Evolutionary conservation across 164 flowering plant species (phyloP).

Genomic region (Chimonanthus salicifolius): DNA sequence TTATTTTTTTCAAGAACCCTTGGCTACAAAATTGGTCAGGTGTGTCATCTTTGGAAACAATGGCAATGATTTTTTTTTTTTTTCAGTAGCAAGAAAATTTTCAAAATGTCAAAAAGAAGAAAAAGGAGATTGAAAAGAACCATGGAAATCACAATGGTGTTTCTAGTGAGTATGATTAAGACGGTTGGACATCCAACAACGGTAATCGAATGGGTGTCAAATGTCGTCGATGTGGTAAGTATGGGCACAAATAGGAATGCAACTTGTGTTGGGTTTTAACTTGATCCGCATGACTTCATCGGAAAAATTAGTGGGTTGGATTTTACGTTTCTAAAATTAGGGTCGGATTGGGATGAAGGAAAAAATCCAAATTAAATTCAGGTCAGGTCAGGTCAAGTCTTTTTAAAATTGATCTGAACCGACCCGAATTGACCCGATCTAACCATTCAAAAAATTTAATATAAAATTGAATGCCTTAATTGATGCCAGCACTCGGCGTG

Average conservation of each 20-base stretch:
- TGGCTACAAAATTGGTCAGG: slow-evolving; percentile 1
- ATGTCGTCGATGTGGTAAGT: background rate
- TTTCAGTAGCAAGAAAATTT: background rate
- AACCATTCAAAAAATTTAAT: too few species aligned
- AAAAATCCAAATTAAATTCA: too few species aligned
- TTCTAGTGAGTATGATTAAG: background rate
- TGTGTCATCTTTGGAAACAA: background rate
- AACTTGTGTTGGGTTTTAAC: too few species aligned
- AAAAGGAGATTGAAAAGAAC: background rate
- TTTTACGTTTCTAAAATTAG: too few species aligned
- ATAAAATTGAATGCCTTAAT: too few species aligned
- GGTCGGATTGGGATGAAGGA: too few species aligned
- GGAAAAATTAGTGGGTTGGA: too few species aligned
- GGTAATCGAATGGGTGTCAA: slow-evolving; percentile 4
- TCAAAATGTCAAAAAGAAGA: background rate
- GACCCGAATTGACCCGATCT: too few species aligned
- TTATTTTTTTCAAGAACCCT: slow-evolving; percentile 1
- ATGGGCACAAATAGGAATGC: background rate
- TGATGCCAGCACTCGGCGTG: too few species aligned
- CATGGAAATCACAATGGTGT: background rate
- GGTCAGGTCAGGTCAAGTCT: too few species aligned
- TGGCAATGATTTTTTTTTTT: background rate
- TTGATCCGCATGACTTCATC: too few species aligned
- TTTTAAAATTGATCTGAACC: too few species aligned
- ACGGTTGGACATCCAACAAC: background rate